Conservation (phyloP, 495 filamentous ascomycete species). For the Amphirosellinia nigrospora region DNA sequence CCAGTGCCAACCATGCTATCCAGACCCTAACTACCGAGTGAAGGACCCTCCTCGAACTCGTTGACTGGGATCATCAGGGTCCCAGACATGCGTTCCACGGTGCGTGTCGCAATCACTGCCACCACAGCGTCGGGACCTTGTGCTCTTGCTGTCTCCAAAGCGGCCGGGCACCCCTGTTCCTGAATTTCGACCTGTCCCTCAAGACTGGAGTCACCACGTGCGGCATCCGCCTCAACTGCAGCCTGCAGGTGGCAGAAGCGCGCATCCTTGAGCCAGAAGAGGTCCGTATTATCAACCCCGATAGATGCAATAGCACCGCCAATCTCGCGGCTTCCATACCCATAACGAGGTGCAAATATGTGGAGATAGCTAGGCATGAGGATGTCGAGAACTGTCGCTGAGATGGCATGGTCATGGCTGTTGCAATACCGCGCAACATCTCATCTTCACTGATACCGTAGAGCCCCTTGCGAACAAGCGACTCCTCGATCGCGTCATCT, state of each 20-base stretch:
- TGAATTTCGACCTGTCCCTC: background rate
- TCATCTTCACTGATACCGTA: constrained; percentile 44
- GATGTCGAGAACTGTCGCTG: background rate
- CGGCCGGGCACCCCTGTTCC: constrained; percentile 4
- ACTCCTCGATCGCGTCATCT: constrained; percentile 28
- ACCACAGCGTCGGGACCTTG: constrained; percentile 20
- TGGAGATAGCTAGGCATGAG: background rate
- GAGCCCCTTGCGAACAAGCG: constrained; percentile 37
- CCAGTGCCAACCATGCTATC: constrained; percentile 52
- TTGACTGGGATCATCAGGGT: constrained; percentile 35
- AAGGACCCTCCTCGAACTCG: constrained; percentile 28
- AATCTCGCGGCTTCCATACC: constrained; percentile 35
- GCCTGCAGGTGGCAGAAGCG: constrained; percentile 17
- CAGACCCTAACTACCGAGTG: constrained; percentile 44
- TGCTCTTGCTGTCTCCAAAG: background rate
- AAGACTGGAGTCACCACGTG: constrained; percentile 8
- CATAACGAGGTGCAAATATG: constrained; percentile 25
- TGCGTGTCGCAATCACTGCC: constrained; percentile 15
- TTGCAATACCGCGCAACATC: constrained; percentile 36
- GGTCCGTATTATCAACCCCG: constrained; percentile 22
- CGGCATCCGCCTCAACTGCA: background rate
- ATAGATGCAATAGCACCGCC: constrained; percentile 6
- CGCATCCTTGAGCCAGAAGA: constrained; percentile 26
- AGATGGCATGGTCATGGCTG: constrained; percentile 29
- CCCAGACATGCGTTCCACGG: constrained; percentile 37